These are phyloP conservation scores for Dryas octopetala DNA, from an alignment of 306 rosid genomes.

Conservation along the genomic window DNA sequence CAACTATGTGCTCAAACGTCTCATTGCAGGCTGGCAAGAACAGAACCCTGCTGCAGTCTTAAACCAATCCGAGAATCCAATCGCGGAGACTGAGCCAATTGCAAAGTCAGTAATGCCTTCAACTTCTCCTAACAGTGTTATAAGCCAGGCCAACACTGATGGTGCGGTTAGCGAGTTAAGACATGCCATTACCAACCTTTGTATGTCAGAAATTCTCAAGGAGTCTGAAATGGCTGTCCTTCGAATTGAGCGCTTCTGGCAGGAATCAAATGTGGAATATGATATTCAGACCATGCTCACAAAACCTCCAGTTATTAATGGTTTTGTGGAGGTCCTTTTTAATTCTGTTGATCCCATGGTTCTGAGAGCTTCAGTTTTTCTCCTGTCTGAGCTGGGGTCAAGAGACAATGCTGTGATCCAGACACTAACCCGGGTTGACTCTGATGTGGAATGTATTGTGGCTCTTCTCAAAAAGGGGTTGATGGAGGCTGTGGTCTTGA, in stretches of 20 bases:
- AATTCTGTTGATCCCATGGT: conserved; percentile 68
- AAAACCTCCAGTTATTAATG: conserved; percentile 69
- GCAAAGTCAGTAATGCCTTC: conserved; percentile 42
- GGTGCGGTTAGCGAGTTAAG: conserved; percentile 58
- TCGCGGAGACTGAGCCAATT: conserved; percentile 23
- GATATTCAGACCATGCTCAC: conserved; percentile 62
- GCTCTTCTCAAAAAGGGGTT: conserved; percentile 75
- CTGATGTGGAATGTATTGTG: conserved; percentile 74
- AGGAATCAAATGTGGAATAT: conserved; percentile 53
- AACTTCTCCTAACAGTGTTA: conserved; percentile 64
- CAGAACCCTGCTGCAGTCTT: conserved; percentile 41
- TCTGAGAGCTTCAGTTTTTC: conserved; percentile 69
- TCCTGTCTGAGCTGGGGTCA: conserved; percentile 71
- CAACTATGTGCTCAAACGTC: conserved; percentile 86
- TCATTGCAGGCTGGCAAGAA: conserved; percentile 87
- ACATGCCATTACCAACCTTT: conserved; percentile 59
- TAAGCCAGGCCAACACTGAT: conserved; percentile 57
- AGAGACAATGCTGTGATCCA: conserved; percentile 62
- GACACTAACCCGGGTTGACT: conserved; percentile 73
- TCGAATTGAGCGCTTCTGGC: conserved; percentile 68
- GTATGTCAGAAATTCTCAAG: conserved; percentile 67
- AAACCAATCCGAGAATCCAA: conserved; percentile 38
- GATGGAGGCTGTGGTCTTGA: conserved; percentile 73
- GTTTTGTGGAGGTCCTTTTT: conserved; percentile 78
- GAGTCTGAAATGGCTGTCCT: conserved; percentile 85